A percentile compares a stretch with the other conserved stretches of the same genome.
Conservation (phyloP, 306 rosid species). For the Gastrolobium villosum region DNA sequence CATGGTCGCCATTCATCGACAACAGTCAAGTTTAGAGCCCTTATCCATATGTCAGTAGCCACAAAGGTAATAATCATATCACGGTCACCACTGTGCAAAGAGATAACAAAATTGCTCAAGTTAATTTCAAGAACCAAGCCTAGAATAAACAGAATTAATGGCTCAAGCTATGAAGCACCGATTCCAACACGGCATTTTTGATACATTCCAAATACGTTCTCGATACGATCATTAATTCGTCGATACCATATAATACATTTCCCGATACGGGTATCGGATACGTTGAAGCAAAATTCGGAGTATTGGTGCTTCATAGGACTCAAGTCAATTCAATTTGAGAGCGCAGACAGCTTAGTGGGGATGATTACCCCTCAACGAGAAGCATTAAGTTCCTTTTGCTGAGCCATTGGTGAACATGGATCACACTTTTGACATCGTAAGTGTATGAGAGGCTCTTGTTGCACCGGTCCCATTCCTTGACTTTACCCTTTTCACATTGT, state of each 20-base stretch:
- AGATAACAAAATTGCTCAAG: not conserved
- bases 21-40: constrained; percentile 42
- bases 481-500: constrained; percentile 8
- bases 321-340: constrained; percentile 32
- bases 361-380: constrained; percentile 34
- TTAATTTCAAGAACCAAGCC: not conserved
- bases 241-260: too few relatives aligned
- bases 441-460: constrained; percentile 38
- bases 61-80: constrained; percentile 27
- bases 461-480: constrained; percentile 42
- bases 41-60: constrained; percentile 31
- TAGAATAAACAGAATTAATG: constrained; percentile 6
- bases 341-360: constrained; percentile 15
- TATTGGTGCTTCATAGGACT: too few relatives aligned
- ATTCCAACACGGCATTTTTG: too few relatives aligned
- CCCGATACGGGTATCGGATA: too few relatives aligned
- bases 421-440: constrained; percentile 34
- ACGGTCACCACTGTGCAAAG: constrained; percentile 26
- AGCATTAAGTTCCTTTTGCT: constrained; percentile 13
- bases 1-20: constrained; percentile 57
- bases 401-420: constrained; percentile 41
- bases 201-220: too few relatives aligned
- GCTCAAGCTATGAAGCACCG: too few relatives aligned
- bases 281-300: too few relatives aligned
- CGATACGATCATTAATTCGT: too few relatives aligned